Percentiles rank a stretch among this genome's conserved stretches.
Evolutionary conservation across 139 green algal genomes (phyloP).

Genomic region (Picochlorum sp.): DNA sequence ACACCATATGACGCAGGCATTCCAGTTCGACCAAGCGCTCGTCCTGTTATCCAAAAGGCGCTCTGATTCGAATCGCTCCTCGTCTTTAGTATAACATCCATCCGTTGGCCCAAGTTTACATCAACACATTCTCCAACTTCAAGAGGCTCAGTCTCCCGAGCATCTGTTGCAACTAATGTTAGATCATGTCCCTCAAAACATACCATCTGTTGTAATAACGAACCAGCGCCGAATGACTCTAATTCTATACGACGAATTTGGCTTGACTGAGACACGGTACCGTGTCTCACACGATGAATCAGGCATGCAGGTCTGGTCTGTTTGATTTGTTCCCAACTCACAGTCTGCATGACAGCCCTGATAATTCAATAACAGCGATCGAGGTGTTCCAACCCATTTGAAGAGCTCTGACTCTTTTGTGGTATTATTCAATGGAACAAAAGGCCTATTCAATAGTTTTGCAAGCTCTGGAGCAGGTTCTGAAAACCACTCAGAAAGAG

Average conservation of each 20-base stretch:
- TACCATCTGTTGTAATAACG: slow-evolving; percentile 35
- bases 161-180: slow-evolving; percentile 31
- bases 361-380: neutral
- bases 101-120: slow-evolving; percentile 45
- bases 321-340: neutral
- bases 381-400: slow-evolving; percentile 1
- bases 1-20: neutral
- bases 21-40: neutral
- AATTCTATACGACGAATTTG: slow-evolving; percentile 26
- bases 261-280: neutral
- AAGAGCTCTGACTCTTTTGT: neutral
- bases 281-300: neutral
- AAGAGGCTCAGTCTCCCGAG: slow-evolving; percentile 16
- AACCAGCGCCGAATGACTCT: slow-evolving; percentile 38
- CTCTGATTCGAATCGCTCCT: neutral
- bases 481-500: neutral
- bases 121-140: slow-evolving; percentile 30
- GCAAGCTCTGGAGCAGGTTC: neutral
- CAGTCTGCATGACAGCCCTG: neutral
- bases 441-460: slow-evolving; percentile 4
- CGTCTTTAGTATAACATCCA: neutral
- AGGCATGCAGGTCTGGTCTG: neutral
- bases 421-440: neutral
- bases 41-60: slow-evolving; percentile 1
- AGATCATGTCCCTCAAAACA: slow-evolving; percentile 41